phyloP scores from a whole-genome alignment of 2,329 filamentous ascomycete genomes.

The Simplicillium sp. region DNA sequence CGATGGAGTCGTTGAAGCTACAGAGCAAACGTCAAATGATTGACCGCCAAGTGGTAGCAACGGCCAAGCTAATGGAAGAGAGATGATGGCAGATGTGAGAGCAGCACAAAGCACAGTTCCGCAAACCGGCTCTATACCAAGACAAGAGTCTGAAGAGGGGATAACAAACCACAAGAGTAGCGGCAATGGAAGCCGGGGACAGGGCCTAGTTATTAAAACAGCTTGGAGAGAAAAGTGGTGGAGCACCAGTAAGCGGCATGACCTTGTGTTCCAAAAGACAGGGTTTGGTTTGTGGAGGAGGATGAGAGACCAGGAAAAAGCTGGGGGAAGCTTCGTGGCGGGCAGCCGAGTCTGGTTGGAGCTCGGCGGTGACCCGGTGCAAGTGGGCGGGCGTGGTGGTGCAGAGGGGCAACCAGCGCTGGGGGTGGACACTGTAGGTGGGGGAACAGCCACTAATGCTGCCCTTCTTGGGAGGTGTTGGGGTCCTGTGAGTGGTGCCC shows the following conservation, averaged over 20 bases:
- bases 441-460: background rate
- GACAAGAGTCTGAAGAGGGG: too few species aligned
- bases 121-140: too few species aligned
- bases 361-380: too few species aligned
- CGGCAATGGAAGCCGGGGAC: background rate
- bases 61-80: background rate
- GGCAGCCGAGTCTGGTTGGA: background rate
- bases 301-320: slow-evolving; percentile 2
- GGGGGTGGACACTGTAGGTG: background rate
- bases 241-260: background rate
- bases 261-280: too few species aligned
- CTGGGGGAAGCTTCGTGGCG: background rate
- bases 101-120: background rate
- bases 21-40: too few species aligned
- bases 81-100: background rate
- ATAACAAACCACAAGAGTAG: background rate
- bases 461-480: background rate
- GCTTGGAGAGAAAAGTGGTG: too few species aligned
- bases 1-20: background rate
- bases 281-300: slow-evolving; percentile 2
- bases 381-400: background rate
- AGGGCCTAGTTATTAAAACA: background rate
- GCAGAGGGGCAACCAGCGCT: background rate
- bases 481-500: too few species aligned
- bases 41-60: too few species aligned